Evolutionary conservation across 306 rosid species (phyloP).

Genomic region (Purshia tridentata): DNA sequence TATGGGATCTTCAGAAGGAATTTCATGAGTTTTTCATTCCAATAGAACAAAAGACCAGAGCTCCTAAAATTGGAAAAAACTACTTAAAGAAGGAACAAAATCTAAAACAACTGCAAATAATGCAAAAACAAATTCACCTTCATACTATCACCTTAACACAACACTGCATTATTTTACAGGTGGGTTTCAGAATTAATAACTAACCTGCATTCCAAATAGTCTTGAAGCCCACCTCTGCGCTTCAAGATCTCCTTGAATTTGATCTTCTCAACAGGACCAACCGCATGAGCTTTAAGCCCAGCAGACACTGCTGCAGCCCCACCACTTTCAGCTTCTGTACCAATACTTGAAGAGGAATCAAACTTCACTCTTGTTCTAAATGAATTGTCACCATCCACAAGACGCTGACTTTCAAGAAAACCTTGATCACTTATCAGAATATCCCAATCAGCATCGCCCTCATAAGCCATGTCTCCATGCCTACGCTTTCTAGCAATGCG

Average conservation of each 20-base stretch:
- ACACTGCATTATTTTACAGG: constrained; percentile 25
- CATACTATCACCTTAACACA: constrained; percentile 12
- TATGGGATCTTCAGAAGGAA: not conserved
- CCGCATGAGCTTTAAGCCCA: constrained; percentile 86
- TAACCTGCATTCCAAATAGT: constrained; percentile 87
- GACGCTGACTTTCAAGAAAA: not conserved
- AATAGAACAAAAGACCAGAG: not conserved
- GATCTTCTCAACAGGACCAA: constrained; percentile 84
- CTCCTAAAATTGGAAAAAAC: not conserved
- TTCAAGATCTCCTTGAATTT: constrained; percentile 90
- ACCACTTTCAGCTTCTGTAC: constrained; percentile 66
- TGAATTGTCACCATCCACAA: constrained; percentile 40
- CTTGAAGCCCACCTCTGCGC: constrained; percentile 97
- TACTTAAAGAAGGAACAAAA: constrained; percentile 1
- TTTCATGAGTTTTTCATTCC: not conserved
- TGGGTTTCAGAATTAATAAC: constrained; percentile 35
- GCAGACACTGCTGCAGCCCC: constrained; percentile 86
- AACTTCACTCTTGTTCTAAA: constrained; percentile 50
- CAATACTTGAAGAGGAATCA: constrained; percentile 54
- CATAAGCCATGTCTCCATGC: constrained; percentile 98
- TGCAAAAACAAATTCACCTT: not conserved
- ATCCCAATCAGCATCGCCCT: constrained; percentile 99
- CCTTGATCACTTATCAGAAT: constrained; percentile 52
- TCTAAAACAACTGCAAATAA: not conserved
- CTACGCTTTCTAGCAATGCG: constrained; percentile 68